Evolutionary conservation across 116 monocot genomes (phyloP), one percentile per base, ranked within the genome.

Genomic region (Phalaenopsis hybrid): DNA sequence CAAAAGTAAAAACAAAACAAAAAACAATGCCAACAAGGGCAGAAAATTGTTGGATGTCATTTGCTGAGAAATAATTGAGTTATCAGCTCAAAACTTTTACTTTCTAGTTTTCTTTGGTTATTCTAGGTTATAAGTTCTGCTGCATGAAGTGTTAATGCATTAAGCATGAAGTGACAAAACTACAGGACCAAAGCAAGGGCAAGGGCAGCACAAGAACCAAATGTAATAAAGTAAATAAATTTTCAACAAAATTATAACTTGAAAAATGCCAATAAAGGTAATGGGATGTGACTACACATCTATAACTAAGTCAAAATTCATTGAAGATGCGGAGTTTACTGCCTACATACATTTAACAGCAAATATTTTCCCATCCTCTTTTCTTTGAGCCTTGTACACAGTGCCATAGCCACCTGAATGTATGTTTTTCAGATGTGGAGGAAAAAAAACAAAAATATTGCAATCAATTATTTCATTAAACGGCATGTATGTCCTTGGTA

Each of bases 331-430:
- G 12, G 2, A 46, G 20, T 20, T 75, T 4, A 41, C 11, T 80
- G 23, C 44, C 57, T 49, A 77, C 95, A 61, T 92, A 98, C 95
- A 95, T 86, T 98, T 98, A 63, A 95, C 80, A 15, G 98, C 95
- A 88, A 95, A 90, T 85, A 89, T 89, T 86, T 93, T 95, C 17
- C 89, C 98, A 88, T 94, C 98, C 6, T 79, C 79, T 81, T 89
- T 93, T 76, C 95, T 94, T 83, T 65, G 81, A 70, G 92, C 95
- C 82, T 87, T 92, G 80, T 94, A 98, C 31, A 98, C 98, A 74
- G 90, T 98, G 41, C 93, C 98, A 81, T 98, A 98, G 78, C 98
- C 98, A 88, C 98, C 98, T 98, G 84, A 41, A 72, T 37, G 34
- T 72, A 37, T 31, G 0, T 11, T 25, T 34, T 37, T 72, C 72